These are phyloP conservation scores for Priceomyces medius DNA, from an alignment of 805 yeast genomes.

Conservation along the genomic window DNA sequence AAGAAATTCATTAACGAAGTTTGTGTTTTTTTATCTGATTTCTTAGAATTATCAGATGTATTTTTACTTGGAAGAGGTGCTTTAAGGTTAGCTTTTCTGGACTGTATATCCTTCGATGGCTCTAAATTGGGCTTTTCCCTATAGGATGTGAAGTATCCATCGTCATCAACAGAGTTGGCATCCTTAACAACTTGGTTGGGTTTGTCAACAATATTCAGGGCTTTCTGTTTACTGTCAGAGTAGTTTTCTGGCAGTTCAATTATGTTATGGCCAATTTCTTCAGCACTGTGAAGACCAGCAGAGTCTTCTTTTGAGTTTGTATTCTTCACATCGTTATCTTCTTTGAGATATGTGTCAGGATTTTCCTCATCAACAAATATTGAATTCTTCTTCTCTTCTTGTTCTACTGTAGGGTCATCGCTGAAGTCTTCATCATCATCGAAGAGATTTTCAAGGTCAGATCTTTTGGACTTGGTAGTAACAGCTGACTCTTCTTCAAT, in stretches of 20 bases:
- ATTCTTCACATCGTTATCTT: background rate
- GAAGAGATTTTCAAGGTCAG: slow-evolving; percentile 33
- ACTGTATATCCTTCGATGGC: slow-evolving; percentile 3
- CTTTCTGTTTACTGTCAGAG: background rate
- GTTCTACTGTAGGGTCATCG: slow-evolving; percentile 8
- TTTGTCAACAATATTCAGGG: slow-evolving; percentile 5
- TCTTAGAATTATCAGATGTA: slow-evolving; percentile 5
- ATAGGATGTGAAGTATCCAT: slow-evolving; percentile 48
- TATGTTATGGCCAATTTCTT: background rate
- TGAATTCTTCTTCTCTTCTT: slow-evolving; percentile 9
- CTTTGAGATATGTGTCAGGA: slow-evolving; percentile 1
- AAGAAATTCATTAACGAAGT: slow-evolving; percentile 50
- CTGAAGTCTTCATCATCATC: slow-evolving; percentile 24
- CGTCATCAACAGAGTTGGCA: slow-evolving; percentile 41
- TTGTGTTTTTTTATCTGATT: slow-evolving; percentile 35
- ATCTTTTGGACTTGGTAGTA: slow-evolving; percentile 8
- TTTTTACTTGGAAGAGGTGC: background rate
- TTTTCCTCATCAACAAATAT: slow-evolving; percentile 10
- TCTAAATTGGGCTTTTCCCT: slow-evolving; percentile 20
- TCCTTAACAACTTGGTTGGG: slow-evolving; percentile 8
- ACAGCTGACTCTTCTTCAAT: slow-evolving; percentile 8
- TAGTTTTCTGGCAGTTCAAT: slow-evolving; percentile 5
- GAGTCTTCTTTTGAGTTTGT: background rate
- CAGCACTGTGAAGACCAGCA: background rate
- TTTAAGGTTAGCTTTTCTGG: background rate